A percentile compares a stretch with the other conserved stretches of the same genome.
Evolutionary conservation across 352 stramenopile species (phyloP).

Genomic region (Peronosclerospora sorghi): DNA sequence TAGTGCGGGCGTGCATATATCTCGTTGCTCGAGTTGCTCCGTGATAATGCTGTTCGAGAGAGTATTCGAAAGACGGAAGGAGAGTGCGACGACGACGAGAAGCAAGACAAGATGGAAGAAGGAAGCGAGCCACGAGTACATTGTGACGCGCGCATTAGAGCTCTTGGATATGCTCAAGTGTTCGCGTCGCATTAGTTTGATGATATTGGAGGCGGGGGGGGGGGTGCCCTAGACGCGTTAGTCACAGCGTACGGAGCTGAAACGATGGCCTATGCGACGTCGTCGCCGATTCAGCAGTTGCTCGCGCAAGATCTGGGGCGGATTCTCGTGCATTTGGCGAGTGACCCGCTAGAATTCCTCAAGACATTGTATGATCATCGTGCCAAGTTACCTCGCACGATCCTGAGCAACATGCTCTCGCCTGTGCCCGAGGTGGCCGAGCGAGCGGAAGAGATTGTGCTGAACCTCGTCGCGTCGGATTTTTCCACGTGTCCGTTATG

Average conservation of each 20-base stretch:
- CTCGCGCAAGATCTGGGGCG: slow-evolving; percentile 37
- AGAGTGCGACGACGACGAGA: too few relatives aligned
- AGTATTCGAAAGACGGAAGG: too few relatives aligned
- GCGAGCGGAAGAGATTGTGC: slow-evolving; percentile 57
- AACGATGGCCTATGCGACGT: slow-evolving; percentile 23
- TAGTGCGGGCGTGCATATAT: too few relatives aligned
- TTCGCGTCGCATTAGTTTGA: too few relatives aligned
- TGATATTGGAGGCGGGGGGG: slow-evolving; percentile 7
- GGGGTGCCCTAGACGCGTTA: slow-evolving; percentile 32
- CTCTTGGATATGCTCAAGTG: too few relatives aligned
- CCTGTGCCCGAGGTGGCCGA: slow-evolving; percentile 32
- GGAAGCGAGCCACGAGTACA: too few relatives aligned
- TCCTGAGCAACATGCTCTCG: slow-evolving; percentile 60
- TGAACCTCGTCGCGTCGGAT: slow-evolving; percentile 70
- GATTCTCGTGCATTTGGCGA: slow-evolving; percentile 57
- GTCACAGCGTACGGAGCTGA: slow-evolving; percentile 44
- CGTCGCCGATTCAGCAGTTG: slow-evolving; percentile 25
- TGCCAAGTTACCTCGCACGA: slow-evolving; percentile 48
- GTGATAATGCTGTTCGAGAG: too few relatives aligned
- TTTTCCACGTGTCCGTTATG: slow-evolving; percentile 76
- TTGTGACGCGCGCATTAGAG: too few relatives aligned
- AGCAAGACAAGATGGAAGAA: too few relatives aligned
- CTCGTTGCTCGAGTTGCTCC: too few relatives aligned
- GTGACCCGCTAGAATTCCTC: slow-evolving; percentile 65
- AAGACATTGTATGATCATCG: too few relatives aligned